Percentiles rank a stretch among this genome's conserved stretches.
Evolutionary conservation across 495 filamentous ascomycete species (phyloP).

Genomic region (Tuber magnatum): DNA sequence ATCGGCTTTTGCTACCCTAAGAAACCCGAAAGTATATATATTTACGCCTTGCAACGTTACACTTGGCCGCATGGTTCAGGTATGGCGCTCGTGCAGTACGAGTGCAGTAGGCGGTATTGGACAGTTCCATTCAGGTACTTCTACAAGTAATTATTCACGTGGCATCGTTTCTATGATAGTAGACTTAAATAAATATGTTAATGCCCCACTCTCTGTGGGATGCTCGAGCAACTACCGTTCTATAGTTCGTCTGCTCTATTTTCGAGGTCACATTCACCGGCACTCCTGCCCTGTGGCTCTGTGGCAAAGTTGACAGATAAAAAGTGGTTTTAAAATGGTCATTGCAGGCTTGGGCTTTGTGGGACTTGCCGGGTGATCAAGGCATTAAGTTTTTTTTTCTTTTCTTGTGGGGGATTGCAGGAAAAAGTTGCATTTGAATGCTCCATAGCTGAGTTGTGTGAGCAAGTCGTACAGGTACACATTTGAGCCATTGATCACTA

Average conservation of each 20-base stretch:
- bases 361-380: conserved; percentile 1
- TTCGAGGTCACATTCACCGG: background rate
- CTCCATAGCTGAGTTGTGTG: background rate
- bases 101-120: background rate
- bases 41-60: background rate
- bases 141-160: background rate
- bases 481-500: background rate
- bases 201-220: background rate
- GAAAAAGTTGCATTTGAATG: background rate
- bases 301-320: background rate
- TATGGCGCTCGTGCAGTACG: background rate
- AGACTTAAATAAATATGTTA: background rate
- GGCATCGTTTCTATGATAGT: background rate
- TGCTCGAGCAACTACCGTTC: background rate
- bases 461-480: background rate
- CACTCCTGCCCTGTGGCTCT: background rate
- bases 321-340: background rate
- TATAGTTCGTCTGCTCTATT: background rate
- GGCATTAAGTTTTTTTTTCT: background rate
- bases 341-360: background rate
- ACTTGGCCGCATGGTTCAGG: background rate
- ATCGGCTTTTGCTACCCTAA: background rate
- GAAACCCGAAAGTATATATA: background rate
- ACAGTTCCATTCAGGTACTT: background rate
- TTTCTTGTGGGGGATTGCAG: background rate